These are phyloP conservation scores for Aspergillus sclerotioniger DNA, from an alignment of 495 filamentous ascomycete species.

Conservation along the genomic window DNA sequence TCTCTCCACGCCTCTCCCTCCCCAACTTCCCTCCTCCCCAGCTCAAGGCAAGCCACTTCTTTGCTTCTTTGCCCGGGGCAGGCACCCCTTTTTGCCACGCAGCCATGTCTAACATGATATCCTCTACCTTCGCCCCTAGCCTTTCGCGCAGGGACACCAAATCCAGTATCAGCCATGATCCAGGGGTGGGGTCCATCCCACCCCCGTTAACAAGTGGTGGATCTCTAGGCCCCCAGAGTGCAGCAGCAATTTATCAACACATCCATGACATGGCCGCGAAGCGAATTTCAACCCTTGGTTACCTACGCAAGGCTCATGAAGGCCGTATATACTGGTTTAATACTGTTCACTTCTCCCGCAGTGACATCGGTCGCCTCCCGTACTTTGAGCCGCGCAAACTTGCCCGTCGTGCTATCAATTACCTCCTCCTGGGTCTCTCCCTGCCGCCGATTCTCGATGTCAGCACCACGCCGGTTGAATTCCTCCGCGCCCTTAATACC, in stretches of 20 bases:
- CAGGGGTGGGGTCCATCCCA: slow-evolving; percentile 15
- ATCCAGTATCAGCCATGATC: slow-evolving; percentile 4
- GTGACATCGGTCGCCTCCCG: slow-evolving; percentile 75
- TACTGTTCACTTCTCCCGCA: slow-evolving; percentile 83
- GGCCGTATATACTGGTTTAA: slow-evolving; percentile 98
- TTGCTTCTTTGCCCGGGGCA: background rate
- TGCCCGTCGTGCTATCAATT: slow-evolving; percentile 84
- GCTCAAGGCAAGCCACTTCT: too few species aligned
- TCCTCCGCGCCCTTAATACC: slow-evolving; percentile 80
- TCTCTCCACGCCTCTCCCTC: too few species aligned
- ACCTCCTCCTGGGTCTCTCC: slow-evolving; percentile 87
- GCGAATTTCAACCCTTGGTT: slow-evolving; percentile 93
- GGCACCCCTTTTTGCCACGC: background rate
- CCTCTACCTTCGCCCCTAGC: slow-evolving; percentile 1
- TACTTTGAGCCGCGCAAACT: slow-evolving; percentile 83
- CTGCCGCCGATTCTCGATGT: slow-evolving; percentile 86
- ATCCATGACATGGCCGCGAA: slow-evolving; percentile 89
- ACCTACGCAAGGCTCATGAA: slow-evolving; percentile 90
- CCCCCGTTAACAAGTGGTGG: slow-evolving; percentile 34
- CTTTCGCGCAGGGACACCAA: slow-evolving; percentile 2
- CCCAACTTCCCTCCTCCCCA: too few species aligned
- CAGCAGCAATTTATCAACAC: slow-evolving; percentile 70
- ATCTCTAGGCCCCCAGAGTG: slow-evolving; percentile 57
- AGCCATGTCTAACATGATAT: slow-evolving; percentile 1
- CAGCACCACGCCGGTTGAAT: slow-evolving; percentile 74